Conservation (phyloP, 352 stramenopile species). For the Globisporangium yorkense region DNA sequence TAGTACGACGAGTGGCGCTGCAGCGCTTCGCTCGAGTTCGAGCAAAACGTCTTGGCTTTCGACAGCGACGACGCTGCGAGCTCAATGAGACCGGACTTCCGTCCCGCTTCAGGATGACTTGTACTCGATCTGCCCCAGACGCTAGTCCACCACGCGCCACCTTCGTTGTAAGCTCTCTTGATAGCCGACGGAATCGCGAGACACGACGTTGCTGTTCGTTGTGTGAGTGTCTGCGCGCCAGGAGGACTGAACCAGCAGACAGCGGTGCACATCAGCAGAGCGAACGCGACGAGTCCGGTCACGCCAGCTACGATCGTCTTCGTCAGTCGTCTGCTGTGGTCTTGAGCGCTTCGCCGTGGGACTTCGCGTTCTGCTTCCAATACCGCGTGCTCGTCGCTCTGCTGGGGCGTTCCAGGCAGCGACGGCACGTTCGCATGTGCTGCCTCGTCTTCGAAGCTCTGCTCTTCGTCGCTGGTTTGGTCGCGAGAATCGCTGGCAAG, state of each 20-base stretch:
- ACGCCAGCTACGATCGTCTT: neutral
- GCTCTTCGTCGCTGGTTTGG: neutral
- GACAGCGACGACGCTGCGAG: neutral
- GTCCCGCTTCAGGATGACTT: too few species aligned
- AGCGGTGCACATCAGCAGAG: neutral
- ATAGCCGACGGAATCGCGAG: neutral
- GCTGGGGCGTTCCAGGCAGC: neutral
- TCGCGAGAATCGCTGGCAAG: neutral
- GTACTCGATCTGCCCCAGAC: neutral
- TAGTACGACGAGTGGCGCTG: slow-evolving; percentile 1
- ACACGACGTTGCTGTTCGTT: neutral
- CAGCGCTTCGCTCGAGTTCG: neutral
- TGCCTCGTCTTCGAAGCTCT: neutral
- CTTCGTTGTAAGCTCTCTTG: neutral
- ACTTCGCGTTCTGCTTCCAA: neutral
- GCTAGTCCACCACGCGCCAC: neutral
- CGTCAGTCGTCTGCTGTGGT: neutral
- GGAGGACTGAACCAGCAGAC: neutral
- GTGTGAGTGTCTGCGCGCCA: neutral
- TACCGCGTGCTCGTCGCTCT: neutral
- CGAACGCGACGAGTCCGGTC: neutral
- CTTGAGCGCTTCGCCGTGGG: neutral
- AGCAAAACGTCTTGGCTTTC: neutral
- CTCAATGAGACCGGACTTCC: neutral
- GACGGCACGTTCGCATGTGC: neutral